Evolutionary conservation across 192 early-diverging fungal genomes (phyloP).

Genomic region (Podochytrium sp.): DNA sequence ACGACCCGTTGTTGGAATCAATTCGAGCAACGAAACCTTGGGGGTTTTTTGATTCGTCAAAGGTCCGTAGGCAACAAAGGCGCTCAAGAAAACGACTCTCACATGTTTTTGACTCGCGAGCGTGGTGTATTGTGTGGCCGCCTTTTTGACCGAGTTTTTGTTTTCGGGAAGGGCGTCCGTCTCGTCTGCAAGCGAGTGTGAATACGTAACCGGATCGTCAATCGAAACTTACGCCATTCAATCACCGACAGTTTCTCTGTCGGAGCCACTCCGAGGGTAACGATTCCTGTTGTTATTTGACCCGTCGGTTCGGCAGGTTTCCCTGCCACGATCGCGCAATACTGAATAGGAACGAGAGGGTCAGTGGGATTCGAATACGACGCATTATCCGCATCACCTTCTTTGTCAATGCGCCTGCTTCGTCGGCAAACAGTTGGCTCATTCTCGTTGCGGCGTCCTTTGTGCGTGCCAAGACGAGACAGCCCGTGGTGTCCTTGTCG

Average conservation of each 20-base stretch:
- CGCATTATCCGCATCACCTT: slow-evolving; percentile 6
- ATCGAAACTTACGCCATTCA: slow-evolving; percentile 43
- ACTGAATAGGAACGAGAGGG: not conserved
- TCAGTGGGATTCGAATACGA: not conserved
- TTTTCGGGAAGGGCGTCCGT: not conserved
- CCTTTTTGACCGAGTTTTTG: slow-evolving; percentile 32
- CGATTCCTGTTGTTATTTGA: slow-evolving; percentile 43
- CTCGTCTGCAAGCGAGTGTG: slow-evolving; percentile 13
- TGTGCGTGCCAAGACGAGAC: slow-evolving; percentile 49
- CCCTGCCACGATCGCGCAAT: slow-evolving; percentile 14
- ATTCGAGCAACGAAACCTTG: slow-evolving; percentile 37
- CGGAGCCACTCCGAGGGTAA: slow-evolving; percentile 27
- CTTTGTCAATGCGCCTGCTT: not conserved
- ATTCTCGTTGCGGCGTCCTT: slow-evolving; percentile 42
- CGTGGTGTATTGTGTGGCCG: slow-evolving; percentile 30
- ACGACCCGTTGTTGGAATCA: slow-evolving; percentile 47
- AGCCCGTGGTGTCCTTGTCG: slow-evolving; percentile 57
- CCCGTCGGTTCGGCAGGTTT: not conserved
- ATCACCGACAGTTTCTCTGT: slow-evolving; percentile 36
- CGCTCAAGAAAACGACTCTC: not conserved
- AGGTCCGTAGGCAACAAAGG: not conserved
- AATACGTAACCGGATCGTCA: not conserved
- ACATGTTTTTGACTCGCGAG: slow-evolving; percentile 26
- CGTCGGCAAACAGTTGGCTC: slow-evolving; percentile 34
- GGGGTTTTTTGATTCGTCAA: not conserved